phyloP scores from a whole-genome alignment of 371 early-diverging fungal species.

The Syncephalis plumigaleata region DNA sequence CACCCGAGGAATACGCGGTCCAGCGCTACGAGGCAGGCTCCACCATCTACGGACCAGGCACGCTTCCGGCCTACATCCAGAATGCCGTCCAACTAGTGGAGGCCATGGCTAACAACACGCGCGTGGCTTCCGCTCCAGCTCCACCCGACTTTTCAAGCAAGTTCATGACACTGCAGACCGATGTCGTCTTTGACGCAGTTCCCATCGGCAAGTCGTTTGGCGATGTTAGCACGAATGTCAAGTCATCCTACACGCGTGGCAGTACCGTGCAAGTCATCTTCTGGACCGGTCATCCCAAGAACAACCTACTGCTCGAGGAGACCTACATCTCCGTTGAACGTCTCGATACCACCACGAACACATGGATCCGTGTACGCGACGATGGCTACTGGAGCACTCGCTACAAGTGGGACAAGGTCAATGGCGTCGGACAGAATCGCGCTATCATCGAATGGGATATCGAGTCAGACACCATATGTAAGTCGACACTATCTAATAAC shows the following conservation, averaged over 20 bases:
- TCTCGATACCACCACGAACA: constrained; percentile 6
- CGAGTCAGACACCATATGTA: constrained; percentile 5
- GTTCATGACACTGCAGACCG: constrained; percentile 19
- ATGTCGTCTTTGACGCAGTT: constrained; percentile 26
- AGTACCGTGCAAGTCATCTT: constrained; percentile 20
- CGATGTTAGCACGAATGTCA: constrained; percentile 18
- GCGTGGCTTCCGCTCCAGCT: constrained; percentile 5
- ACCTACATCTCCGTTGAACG: constrained; percentile 33
- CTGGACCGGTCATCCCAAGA: constrained; percentile 41
- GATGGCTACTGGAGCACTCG: constrained; percentile 25
- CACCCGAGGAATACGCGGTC: constrained; percentile 40
- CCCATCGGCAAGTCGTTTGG: constrained; percentile 25
- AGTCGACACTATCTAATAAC: neutral
- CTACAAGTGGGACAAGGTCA: constrained; percentile 5
- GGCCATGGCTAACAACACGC: constrained; percentile 17
- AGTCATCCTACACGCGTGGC: constrained; percentile 5
- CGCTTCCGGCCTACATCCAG: constrained; percentile 31
- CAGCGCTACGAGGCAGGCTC: constrained; percentile 52
- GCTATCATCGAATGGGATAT: constrained; percentile 21
- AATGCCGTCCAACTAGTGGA: constrained; percentile 23
- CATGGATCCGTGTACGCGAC: constrained; percentile 19
- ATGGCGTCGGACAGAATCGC: constrained; percentile 15
- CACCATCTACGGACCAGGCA: constrained; percentile 43
- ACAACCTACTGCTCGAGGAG: constrained; percentile 18
- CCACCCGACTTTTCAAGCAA: constrained; percentile 15